Evolutionary conservation across 2,329 filamentous ascomycete genomes (phyloP), one percentile per base, ranked within the genome.

Genomic region (Aspergillus tanneri): DNA sequence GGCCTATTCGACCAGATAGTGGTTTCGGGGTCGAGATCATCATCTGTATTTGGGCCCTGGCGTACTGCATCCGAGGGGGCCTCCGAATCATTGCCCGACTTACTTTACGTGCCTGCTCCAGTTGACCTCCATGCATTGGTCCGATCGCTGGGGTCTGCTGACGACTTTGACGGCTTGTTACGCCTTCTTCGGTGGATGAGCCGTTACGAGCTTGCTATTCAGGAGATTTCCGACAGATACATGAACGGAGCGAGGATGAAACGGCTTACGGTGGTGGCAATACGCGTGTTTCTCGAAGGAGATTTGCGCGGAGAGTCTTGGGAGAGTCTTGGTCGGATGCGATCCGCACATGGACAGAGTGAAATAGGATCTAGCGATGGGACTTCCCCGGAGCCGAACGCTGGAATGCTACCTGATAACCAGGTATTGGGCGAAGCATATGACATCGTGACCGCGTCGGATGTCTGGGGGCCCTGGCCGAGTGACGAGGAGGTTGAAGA

Each of bases 161-260:
- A 63, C 46, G 73, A 76, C 46, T 64, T 66, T 32, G 61, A 71
- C 28, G 67, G 69, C 10, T 48, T 76, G 16, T 44, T 74, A 25
- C 62, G 62, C 39, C 58, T 76, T 18, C 56, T 76, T 34, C 63
- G 61, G 14, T 74, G 72, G 72, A 74, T 76, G 68, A 66, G 60
- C 23, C 56, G 56, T 35, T 66, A 62, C 49, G 60, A 63, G 11
- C 36, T 50, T 23, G 56, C 64, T 4, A 50, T 76, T 14, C 64
- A 65, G 18, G 64, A 66, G 43, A 46, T 58, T n/a, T 60, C 67
- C 16, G 64, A 69, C 8, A 64, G 72, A 45, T 57, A 56, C 16
- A 35, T 60, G n/a, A 72, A 71, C 30, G 72, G 72, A 1, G 52
- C 56, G 24, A 60, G 53, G 27, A 65, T 71, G 58, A 63, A 72